Conservation (phyloP, 352 stramenopile genomes). For the Globisporangium takayamanum region DNA sequence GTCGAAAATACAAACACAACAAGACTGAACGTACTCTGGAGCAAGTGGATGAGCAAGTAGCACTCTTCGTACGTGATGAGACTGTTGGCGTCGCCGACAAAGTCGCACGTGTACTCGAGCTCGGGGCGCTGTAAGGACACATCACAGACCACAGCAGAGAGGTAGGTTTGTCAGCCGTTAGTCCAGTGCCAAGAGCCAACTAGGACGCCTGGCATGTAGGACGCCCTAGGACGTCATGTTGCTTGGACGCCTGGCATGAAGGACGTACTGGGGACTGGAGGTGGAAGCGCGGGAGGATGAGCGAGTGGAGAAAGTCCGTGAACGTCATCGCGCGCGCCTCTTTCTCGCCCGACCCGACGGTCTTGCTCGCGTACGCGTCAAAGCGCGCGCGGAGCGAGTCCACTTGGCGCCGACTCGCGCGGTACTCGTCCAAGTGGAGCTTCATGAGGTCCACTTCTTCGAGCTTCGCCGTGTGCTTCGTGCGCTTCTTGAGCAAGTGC, state of each 20-base stretch:
- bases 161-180: too few species aligned
- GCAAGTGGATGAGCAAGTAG: slow-evolving; percentile 69
- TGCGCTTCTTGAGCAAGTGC: slow-evolving; percentile 51
- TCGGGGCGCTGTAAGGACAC: slow-evolving; percentile 29
- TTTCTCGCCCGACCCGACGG: slow-evolving; percentile 20
- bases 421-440: slow-evolving; percentile 64
- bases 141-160: background rate
- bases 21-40: slow-evolving; percentile 44
- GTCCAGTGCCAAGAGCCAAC: too few species aligned
- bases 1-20: background rate
- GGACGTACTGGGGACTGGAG: slow-evolving; percentile 28
- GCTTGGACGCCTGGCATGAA: background rate
- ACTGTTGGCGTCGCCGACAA: slow-evolving; percentile 59
- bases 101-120: slow-evolving; percentile 62
- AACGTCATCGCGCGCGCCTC: slow-evolving; percentile 58
- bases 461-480: slow-evolving; percentile 48
- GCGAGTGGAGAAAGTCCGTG: slow-evolving; percentile 74
- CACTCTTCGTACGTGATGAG: slow-evolving; percentile 81
- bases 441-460: slow-evolving; percentile 65
- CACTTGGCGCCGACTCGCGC: slow-evolving; percentile 23
- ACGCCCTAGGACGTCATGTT: background rate
- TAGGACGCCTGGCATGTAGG: background rate
- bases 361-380: slow-evolving; percentile 49
- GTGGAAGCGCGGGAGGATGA: slow-evolving; percentile 68
- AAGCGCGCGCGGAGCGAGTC: slow-evolving; percentile 47